Evolutionary conservation across 352 stramenopile species (phyloP), one percentile per base, ranked within the genome.

Genomic region (Pythium vanterpoolii): DNA sequence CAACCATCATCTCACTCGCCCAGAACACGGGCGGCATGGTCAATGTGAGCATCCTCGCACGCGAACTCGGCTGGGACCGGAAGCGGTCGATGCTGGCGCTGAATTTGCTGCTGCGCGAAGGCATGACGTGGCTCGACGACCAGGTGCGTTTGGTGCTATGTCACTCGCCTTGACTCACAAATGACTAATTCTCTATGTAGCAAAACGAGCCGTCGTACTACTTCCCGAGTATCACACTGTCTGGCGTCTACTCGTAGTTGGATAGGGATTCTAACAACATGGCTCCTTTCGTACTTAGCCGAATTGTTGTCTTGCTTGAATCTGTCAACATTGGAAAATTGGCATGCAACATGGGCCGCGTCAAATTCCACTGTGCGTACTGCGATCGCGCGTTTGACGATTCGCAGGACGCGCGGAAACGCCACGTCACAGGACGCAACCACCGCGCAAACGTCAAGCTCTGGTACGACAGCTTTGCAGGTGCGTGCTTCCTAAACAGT

Each of bases 71-170:
- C 6, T 99, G 95, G 95, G 85, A 90, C 59, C 78, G 87, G 34
- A 97, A 98, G 57, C 80, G 96, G 16, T 96, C 87, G 31, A 93
- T 96, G 64, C 72, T 97, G 27, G 92, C 89, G 18, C 72, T 99
- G 5, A 88, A 96, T 57, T 67, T 98, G 33, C 77, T 99, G 33
- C 65, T 98, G 18, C 73, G 85, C 26, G 89, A 98, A 70, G 95
- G 95, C 46, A 98, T 99, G 91, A 96, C 89, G 30, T 99, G 96
- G 96, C 63, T 99, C 27, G 96, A 99, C 70, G 80, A 96, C 30
- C 78, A 97, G 79, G 82, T 95, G 27, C 21, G 48, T 7, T 54
- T 43, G 34, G 18, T 23, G 44, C 3, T 16, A 5, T 33, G 40
- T 13, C 18, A 18, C 8, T 2, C 23, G 38, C 33, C 16, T 44